phyloP scores from a whole-genome alignment of 192 early-diverging fungal species.

The Chytriomyces sp. region DNA sequence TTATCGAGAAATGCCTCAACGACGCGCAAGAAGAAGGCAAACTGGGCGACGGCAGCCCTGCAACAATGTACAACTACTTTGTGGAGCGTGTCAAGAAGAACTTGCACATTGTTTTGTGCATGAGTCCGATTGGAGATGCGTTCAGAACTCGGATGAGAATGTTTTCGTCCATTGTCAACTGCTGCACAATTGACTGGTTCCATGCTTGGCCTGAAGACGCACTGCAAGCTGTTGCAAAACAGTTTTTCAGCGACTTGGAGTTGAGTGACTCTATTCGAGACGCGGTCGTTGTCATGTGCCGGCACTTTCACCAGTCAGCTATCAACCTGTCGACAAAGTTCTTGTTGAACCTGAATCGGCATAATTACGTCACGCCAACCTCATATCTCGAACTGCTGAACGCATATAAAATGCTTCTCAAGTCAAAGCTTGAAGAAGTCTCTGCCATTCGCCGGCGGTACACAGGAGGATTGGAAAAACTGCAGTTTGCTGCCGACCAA shows the following conservation, averaged over 20 bases:
- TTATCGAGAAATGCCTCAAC: slow-evolving; percentile 54
- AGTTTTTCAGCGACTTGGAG: slow-evolving; percentile 62
- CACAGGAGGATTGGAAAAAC: slow-evolving; percentile 62
- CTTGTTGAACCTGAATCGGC: slow-evolving; percentile 50
- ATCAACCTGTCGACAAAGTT: slow-evolving; percentile 59
- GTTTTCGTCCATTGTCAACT: slow-evolving; percentile 68
- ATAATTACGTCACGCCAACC: slow-evolving; percentile 70
- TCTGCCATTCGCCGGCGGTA: slow-evolving; percentile 56
- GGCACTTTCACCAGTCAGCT: slow-evolving; percentile 61
- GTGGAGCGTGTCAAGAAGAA: slow-evolving; percentile 62
- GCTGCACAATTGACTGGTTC: slow-evolving; percentile 73
- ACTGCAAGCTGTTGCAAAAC: slow-evolving; percentile 62
- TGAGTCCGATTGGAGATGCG: slow-evolving; percentile 70
- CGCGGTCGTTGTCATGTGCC: slow-evolving; percentile 57
- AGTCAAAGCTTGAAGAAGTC: slow-evolving; percentile 55
- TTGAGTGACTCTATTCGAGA: slow-evolving; percentile 39
- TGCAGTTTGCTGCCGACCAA: slow-evolving; percentile 65
- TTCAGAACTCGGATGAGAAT: slow-evolving; percentile 63
- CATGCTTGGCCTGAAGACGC: slow-evolving; percentile 73
- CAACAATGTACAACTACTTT: slow-evolving; percentile 68
- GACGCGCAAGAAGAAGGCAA: slow-evolving; percentile 62
- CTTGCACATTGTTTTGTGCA: slow-evolving; percentile 66
- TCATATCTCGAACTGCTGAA: slow-evolving; percentile 62
- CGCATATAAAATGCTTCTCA: slow-evolving; percentile 59
- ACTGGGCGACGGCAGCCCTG: slow-evolving; percentile 57